Evolutionary conservation across 257 asterid genomes (phyloP).

Genomic region (Solanum ossicruentum): DNA sequence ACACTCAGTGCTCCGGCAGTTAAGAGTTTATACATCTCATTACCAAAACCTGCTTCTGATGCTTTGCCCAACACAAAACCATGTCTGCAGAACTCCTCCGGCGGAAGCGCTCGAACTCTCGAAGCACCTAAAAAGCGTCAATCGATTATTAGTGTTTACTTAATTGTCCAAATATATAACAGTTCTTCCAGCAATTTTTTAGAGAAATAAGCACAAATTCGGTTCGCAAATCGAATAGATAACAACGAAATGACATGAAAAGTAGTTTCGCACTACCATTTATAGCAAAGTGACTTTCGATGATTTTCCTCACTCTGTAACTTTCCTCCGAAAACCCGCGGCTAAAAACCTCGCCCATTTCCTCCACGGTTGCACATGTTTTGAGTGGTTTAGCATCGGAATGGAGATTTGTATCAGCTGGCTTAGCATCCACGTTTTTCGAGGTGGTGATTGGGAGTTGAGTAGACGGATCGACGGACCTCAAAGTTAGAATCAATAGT

Average conservation of each 20-base stretch:
- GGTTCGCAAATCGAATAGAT: not conserved
- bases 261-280: constrained; percentile 29
- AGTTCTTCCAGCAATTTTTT: not conserved
- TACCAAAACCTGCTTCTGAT: constrained; percentile 97
- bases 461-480: constrained; percentile 47
- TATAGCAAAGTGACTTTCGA: constrained; percentile 47
- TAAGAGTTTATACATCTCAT: constrained; percentile 86
- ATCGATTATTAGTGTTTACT: not conserved
- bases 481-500: constrained; percentile 36
- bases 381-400: not conserved
- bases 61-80: constrained; percentile 93
- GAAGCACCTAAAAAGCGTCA: constrained; percentile 49
- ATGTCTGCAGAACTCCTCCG: constrained; percentile 76
- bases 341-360: constrained; percentile 74
- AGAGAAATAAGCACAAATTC: not conserved
- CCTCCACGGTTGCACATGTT: constrained; percentile 85
- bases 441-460: constrained; percentile 15
- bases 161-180: not conserved
- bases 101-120: constrained; percentile 52
- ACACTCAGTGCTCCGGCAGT: constrained; percentile 93
- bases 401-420: no score
- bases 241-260: not conserved
- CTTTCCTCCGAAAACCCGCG: constrained; percentile 49
- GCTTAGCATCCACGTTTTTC: not conserved
- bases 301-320: constrained; percentile 44